Conservation (phyloP, 108 stramenopile genomes). For the Stephanodiscus minutulus region DNA sequence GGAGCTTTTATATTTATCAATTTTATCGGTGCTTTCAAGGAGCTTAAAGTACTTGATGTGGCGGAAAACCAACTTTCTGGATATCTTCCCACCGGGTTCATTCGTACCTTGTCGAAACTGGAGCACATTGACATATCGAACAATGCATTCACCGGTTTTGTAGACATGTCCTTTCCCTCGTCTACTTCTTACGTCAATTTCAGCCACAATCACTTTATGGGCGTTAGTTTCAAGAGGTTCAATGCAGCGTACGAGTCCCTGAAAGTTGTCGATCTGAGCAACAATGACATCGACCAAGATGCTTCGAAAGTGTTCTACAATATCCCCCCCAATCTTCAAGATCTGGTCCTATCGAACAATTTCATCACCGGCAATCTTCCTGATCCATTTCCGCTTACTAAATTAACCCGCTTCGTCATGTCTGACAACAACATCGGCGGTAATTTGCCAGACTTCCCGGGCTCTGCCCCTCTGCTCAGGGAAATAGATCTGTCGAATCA, state of each 20-base stretch:
- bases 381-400: neutral
- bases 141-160: conserved; percentile 16
- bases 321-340: conserved; percentile 25
- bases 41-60: conserved; percentile 20
- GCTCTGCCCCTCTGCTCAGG: conserved; percentile 1
- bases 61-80: conserved; percentile 25
- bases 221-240: conserved; percentile 56
- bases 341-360: conserved; percentile 13
- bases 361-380: conserved; percentile 13
- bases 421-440: conserved; percentile 4
- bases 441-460: neutral
- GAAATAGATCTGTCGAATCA: neutral
- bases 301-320: conserved; percentile 15
- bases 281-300: conserved; percentile 43
- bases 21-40: neutral
- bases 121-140: conserved; percentile 19
- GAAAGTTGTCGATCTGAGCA: conserved; percentile 46
- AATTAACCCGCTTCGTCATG: neutral
- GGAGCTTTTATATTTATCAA: too few species aligned
- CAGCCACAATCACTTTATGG: conserved; percentile 49
- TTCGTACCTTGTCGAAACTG: conserved; percentile 48
- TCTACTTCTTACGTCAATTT: conserved; percentile 51
- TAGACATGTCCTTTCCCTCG: conserved; percentile 64
- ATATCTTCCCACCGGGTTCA: neutral
- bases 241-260: conserved; percentile 24